phyloP scores from a whole-genome alignment of 2,329 filamentous ascomycete species.

The Pseudogymnoascus sp. region DNA sequence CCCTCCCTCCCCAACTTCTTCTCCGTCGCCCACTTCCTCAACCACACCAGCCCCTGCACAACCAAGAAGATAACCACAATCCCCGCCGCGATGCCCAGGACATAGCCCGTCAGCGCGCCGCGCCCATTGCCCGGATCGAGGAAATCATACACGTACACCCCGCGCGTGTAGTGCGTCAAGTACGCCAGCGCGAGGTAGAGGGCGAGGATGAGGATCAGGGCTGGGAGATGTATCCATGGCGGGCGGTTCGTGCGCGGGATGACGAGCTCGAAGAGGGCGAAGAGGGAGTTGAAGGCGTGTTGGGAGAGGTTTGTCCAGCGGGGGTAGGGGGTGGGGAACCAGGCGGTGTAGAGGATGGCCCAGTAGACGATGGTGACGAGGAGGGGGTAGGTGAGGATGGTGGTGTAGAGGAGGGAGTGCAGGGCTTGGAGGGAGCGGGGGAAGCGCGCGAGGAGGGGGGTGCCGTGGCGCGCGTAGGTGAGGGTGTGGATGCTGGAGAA shows the following conservation, averaged over 20 bases:
- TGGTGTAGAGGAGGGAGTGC: constrained; percentile 56
- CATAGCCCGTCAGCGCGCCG: constrained; percentile 13
- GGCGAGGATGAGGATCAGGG: constrained; percentile 60
- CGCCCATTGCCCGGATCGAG: constrained; percentile 45
- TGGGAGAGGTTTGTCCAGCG: constrained; percentile 62
- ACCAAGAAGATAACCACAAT: constrained; percentile 21
- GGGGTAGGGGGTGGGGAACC: constrained; percentile 42
- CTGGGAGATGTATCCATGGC: constrained; percentile 57
- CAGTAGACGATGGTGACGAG: constrained; percentile 66
- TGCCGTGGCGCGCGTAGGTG: constrained; percentile 49
- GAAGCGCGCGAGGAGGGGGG: constrained; percentile 49
- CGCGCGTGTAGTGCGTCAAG: constrained; percentile 58
- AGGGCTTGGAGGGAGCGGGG: constrained; percentile 55
- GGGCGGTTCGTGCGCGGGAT: constrained; percentile 56
- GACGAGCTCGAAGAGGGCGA: constrained; percentile 67
- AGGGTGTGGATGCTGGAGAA: no score
- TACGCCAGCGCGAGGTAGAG: constrained; percentile 69
- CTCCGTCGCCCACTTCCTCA: constrained; percentile 31
- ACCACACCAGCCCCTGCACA: constrained; percentile 12
- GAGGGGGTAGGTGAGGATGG: constrained; percentile 54
- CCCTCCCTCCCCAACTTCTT: constrained; percentile 33
- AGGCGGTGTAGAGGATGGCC: constrained; percentile 48
- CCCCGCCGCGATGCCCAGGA: constrained; percentile 22
- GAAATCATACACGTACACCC: constrained; percentile 71
- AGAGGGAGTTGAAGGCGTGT: constrained; percentile 65